phyloP scores from a whole-genome alignment of 345 rosid species.

The Crucihimalaya himalaica region DNA sequence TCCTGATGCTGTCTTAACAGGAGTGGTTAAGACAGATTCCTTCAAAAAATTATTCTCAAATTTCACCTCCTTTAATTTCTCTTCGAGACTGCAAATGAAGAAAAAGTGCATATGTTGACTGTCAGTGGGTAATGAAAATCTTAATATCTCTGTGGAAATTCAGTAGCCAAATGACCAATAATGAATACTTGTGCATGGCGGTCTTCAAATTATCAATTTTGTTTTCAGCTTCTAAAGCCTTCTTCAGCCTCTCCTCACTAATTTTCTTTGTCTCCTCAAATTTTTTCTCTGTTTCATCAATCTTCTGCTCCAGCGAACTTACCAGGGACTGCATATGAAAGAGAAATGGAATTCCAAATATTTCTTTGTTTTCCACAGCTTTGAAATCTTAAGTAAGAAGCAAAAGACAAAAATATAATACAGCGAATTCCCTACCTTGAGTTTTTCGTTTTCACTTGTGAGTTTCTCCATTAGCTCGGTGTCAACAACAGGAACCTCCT shows the following conservation, averaged over 20 bases:
- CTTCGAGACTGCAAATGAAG: conserved; percentile 72
- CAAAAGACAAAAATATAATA: neutral
- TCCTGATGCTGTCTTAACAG: conserved; percentile 51
- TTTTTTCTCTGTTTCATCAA: conserved; percentile 82
- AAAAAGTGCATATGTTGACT: neutral
- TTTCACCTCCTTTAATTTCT: conserved; percentile 71
- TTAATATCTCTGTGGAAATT: conserved; percentile 3
- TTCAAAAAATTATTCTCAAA: conserved; percentile 72
- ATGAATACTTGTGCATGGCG: conserved; percentile 72
- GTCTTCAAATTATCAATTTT: conserved; percentile 81
- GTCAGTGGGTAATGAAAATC: conserved; percentile 13
- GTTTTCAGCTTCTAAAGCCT: conserved; percentile 86
- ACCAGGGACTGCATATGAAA: conserved; percentile 62
- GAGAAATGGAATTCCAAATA: conserved; percentile 22
- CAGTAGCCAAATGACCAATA: conserved; percentile 17
- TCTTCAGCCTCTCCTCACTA: conserved; percentile 89
- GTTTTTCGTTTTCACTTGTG: conserved; percentile 70
- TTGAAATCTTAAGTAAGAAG: conserved; percentile 10
- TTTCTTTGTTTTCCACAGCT: conserved; percentile 7
- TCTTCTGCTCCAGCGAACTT: conserved; percentile 72
- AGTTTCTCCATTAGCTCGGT: conserved; percentile 71
- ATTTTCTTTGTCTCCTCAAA: conserved; percentile 77
- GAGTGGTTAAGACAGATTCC: conserved; percentile 49
- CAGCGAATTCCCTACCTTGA: conserved; percentile 59
- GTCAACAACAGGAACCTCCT: conserved; percentile 78